These are phyloP conservation scores for Setaria viridis DNA, from an alignment of 202 grass and related monocot genomes.

Conservation along the genomic window DNA sequence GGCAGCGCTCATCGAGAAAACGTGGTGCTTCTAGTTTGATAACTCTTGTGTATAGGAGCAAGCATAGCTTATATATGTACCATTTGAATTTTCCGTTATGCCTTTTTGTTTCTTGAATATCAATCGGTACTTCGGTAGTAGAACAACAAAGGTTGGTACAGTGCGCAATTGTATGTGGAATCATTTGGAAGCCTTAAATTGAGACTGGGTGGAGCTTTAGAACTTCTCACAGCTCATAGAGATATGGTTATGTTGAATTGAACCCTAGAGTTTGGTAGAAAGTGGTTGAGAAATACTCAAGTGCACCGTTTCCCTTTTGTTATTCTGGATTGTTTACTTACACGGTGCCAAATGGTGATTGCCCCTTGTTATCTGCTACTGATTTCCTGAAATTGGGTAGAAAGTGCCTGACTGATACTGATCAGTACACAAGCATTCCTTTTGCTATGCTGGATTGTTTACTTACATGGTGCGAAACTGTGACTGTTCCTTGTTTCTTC, in stretches of 20 bases:
- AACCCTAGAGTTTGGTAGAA: slow-evolving; percentile 20
- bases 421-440: neutral
- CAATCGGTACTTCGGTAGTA: neutral
- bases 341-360: slow-evolving; percentile 4
- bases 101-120: neutral
- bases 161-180: neutral
- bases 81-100: neutral
- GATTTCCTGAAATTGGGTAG: slow-evolving; percentile 13
- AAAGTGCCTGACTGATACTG: neutral
- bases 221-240: neutral
- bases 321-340: slow-evolving; percentile 11
- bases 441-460: slow-evolving; percentile 15
- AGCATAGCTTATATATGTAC: neutral
- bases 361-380: neutral
- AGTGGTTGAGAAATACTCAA: slow-evolving; percentile 26
- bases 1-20: neutral
- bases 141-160: neutral
- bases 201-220: slow-evolving; percentile 3
- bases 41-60: slow-evolving; percentile 26
- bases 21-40: neutral
- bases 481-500: neutral
- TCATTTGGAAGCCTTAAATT: neutral
- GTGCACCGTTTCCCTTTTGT: neutral
- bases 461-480: neutral
- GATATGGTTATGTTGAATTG: slow-evolving; percentile 7